Conservation (phyloP, 1,284 basidiomycete genomes). For the Ceratobasidium theobromae region DNA sequence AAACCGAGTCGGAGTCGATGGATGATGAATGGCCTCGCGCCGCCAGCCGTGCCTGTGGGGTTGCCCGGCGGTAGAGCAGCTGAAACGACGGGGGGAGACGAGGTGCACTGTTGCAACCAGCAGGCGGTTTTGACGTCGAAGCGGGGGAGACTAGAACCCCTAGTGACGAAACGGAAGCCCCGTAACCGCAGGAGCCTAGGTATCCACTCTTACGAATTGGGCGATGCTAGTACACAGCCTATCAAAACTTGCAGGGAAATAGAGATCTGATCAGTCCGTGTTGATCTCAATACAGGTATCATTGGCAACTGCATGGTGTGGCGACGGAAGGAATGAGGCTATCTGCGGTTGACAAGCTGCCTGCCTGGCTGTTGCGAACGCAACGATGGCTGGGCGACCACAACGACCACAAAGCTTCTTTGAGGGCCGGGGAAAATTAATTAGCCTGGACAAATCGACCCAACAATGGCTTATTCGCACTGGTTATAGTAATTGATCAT, state of each 20-base stretch:
- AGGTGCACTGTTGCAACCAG: slow-evolving; percentile 11
- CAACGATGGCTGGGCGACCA: slow-evolving; percentile 2
- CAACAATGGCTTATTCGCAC: neutral
- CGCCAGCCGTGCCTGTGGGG: slow-evolving; percentile 15
- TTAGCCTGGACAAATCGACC: slow-evolving; percentile 14
- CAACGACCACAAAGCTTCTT: slow-evolving; percentile 5
- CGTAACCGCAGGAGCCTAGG: slow-evolving; percentile 8
- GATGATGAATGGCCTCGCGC: slow-evolving; percentile 2
- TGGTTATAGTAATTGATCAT: too few relatives aligned
- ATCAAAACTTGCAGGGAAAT: slow-evolving; percentile 4
- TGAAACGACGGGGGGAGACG: slow-evolving; percentile 15
- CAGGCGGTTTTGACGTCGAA: slow-evolving; percentile 20
- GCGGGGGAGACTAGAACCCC: slow-evolving; percentile 6
- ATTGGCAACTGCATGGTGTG: slow-evolving; percentile 15
- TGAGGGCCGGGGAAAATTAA: slow-evolving; percentile 27
- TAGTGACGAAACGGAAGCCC: slow-evolving; percentile 11
- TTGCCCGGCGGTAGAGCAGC: slow-evolving; percentile 1
- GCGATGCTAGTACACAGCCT: slow-evolving; percentile 19
- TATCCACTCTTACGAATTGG: slow-evolving; percentile 9
- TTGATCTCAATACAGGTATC: slow-evolving; percentile 13
- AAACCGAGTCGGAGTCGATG: slow-evolving; percentile 3
- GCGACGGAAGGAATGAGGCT: slow-evolving; percentile 16
- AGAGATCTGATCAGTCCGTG: neutral
- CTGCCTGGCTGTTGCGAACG: slow-evolving; percentile 17
- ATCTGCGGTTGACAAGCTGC: slow-evolving; percentile 24